Conservation (phyloP, 1,139 yeast genomes). For the Waltiozyma sp. region DNA sequence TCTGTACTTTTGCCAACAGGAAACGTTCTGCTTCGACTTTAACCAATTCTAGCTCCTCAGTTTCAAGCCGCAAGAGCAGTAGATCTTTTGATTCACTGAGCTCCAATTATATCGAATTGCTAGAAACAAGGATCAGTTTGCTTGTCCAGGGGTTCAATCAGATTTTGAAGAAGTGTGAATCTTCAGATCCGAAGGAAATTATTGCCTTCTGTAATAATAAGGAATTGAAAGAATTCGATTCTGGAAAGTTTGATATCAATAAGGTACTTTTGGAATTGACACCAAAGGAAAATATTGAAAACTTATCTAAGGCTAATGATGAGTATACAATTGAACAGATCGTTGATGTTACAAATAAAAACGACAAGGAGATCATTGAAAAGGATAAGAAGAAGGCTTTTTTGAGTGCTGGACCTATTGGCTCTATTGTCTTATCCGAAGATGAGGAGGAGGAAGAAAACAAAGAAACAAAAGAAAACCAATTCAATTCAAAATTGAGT, state of each 20-base stretch:
- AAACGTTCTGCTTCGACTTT: conserved; percentile 3
- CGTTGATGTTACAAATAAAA: conserved; percentile 9
- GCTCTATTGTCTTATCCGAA: too few species aligned
- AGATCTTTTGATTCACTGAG: neutral
- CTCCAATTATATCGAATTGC: conserved; percentile 30
- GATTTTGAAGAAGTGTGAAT: conserved; percentile 22
- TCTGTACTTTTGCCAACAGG: conserved; percentile 66
- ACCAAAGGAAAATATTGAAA: conserved; percentile 14
- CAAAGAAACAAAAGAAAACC: too few species aligned
- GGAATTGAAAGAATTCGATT: conserved; percentile 16
- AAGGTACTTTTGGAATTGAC: conserved; percentile 14
- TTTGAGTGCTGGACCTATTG: too few species aligned
- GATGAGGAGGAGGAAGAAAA: too few species aligned
- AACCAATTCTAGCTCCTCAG: neutral
- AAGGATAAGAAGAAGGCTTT: too few species aligned
- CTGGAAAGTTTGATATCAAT: conserved; percentile 17
- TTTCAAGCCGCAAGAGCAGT: neutral
- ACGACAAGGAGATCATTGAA: too few species aligned
- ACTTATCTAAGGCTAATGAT: conserved; percentile 15
- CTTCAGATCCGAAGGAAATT: neutral
- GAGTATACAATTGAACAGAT: conserved; percentile 15
- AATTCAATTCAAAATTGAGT: too few species aligned
- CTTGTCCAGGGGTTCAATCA: conserved; percentile 43
- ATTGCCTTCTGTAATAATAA: conserved; percentile 15
- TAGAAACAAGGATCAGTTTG: conserved; percentile 57